A percentile compares a stretch with the other conserved stretches of the same genome.
These are phyloP conservation scores for Ustilago loliicola DNA, from an alignment of 1,284 basidiomycete genomes.

Conservation along the genomic window DNA sequence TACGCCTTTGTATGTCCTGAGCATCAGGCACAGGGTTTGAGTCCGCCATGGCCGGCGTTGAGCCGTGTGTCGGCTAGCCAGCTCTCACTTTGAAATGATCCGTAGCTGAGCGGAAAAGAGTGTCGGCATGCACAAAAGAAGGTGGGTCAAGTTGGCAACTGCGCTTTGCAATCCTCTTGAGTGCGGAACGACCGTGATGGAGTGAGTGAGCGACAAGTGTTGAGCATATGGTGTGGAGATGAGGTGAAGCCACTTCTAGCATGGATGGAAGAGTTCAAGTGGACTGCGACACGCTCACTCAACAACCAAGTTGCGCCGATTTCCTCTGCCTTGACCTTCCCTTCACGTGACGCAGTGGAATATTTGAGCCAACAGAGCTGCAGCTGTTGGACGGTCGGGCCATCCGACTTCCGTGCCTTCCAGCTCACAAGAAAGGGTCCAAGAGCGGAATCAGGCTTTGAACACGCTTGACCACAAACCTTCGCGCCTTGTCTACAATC, in stretches of 20 bases:
- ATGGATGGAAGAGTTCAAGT: conserved; percentile 18
- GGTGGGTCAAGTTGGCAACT: neutral
- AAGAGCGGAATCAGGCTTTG: neutral
- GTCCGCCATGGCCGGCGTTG: conserved; percentile 41
- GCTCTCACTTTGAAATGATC: neutral
- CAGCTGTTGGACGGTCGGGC: conserved; percentile 42
- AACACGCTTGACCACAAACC: neutral
- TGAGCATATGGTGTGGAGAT: conserved; percentile 18
- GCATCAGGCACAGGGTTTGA: conserved; percentile 40
- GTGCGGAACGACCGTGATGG: conserved; percentile 12
- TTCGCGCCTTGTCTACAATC: neutral
- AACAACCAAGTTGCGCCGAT: conserved; percentile 23
- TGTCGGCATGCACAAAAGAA: conserved; percentile 16
- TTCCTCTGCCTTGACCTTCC: conserved; percentile 5
- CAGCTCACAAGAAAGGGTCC: conserved; percentile 15
- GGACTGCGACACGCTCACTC: conserved; percentile 21
- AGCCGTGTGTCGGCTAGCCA: conserved; percentile 20
- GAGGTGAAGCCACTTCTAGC: conserved; percentile 6
- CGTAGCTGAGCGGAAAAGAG: neutral
- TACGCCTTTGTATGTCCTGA: conserved; percentile 44
- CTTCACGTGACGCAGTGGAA: conserved; percentile 39
- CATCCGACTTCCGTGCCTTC: conserved; percentile 13
- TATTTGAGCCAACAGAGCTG: conserved; percentile 14
- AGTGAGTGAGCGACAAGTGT: neutral
- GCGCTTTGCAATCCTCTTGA: neutral